phyloP scores from a whole-genome alignment of 176 grass and related monocot genomes.

The Musa acuminata region DNA sequence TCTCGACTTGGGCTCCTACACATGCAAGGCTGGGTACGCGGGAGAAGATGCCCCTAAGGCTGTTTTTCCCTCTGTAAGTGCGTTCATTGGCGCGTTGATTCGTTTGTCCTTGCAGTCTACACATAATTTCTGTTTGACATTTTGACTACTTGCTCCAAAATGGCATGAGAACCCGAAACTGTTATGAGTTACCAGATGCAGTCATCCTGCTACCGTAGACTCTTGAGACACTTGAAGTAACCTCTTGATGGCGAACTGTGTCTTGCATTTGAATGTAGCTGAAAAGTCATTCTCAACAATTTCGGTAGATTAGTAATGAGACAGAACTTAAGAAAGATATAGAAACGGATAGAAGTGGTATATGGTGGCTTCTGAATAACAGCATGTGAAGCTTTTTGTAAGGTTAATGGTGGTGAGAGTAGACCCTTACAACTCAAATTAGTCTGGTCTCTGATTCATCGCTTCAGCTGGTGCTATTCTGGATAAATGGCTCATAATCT shows the following conservation, averaged over 20 bases:
- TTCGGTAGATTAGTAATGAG: neutral
- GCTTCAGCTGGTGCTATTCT: neutral
- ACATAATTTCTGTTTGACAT: neutral
- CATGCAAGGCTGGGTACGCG: slow-evolving; percentile 95
- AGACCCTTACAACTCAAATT: neutral
- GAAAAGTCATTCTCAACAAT: neutral
- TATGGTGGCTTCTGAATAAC: neutral
- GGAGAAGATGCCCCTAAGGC: slow-evolving; percentile 96
- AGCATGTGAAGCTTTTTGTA: neutral
- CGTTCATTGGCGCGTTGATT: neutral
- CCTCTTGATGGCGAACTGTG: neutral
- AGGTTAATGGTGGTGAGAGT: neutral
- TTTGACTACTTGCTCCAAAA: too few relatives aligned
- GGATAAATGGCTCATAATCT: neutral
- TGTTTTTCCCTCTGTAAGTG: slow-evolving; percentile 82
- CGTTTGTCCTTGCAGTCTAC: neutral
- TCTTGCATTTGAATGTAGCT: neutral
- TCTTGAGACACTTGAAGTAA: neutral
- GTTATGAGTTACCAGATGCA: neutral
- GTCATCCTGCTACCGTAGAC: neutral
- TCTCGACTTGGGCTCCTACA: slow-evolving; percentile 89
- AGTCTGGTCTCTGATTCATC: neutral
- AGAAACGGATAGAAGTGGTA: neutral
- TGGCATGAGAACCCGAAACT: too few relatives aligned
- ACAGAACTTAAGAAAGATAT: neutral